Percentiles rank a stretch among this genome's conserved stretches.
Evolutionary conservation across 2,329 filamentous ascomycete species (phyloP).

Genomic region (Xylaria sp.): DNA sequence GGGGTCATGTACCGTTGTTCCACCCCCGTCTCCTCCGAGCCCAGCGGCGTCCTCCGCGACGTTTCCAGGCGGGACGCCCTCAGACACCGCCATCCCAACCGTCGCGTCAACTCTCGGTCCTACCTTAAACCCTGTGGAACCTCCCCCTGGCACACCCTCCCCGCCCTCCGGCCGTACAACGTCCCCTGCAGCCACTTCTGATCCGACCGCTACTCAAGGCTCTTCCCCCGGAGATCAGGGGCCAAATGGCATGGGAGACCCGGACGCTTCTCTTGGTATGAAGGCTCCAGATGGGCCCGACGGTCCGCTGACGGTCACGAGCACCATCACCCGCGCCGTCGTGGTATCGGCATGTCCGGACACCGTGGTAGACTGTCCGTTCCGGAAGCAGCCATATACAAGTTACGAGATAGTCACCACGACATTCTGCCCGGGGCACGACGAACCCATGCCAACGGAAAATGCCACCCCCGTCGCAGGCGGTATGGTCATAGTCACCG

Average conservation of each 20-base stretch:
- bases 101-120: conserved; percentile 5
- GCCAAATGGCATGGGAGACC: background rate
- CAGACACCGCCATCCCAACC: conserved; percentile 1
- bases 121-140: conserved; percentile 22
- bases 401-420: conserved; percentile 40
- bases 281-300: background rate
- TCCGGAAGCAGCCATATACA: conserved; percentile 35
- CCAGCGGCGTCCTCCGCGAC: conserved; percentile 1
- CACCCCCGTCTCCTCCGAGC: background rate
- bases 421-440: conserved; percentile 41
- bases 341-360: conserved; percentile 34
- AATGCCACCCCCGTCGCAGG: background rate
- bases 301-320: conserved; percentile 36
- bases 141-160: conserved; percentile 20
- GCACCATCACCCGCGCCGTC: conserved; percentile 43
- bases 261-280: background rate
- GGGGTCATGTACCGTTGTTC: conserved; percentile 39
- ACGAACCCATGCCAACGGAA: background rate
- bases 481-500: background rate
- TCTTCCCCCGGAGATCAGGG: background rate
- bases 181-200: background rate
- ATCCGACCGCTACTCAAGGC: background rate
- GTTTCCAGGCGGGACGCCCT: conserved; percentile 1
- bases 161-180: conserved; percentile 15
- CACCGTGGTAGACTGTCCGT: conserved; percentile 24